Percentiles rank a stretch among this genome's conserved stretches.
Evolutionary conservation across 2,329 filamentous ascomycete species (phyloP).

Genomic region (Chrysoporthe puriensis): DNA sequence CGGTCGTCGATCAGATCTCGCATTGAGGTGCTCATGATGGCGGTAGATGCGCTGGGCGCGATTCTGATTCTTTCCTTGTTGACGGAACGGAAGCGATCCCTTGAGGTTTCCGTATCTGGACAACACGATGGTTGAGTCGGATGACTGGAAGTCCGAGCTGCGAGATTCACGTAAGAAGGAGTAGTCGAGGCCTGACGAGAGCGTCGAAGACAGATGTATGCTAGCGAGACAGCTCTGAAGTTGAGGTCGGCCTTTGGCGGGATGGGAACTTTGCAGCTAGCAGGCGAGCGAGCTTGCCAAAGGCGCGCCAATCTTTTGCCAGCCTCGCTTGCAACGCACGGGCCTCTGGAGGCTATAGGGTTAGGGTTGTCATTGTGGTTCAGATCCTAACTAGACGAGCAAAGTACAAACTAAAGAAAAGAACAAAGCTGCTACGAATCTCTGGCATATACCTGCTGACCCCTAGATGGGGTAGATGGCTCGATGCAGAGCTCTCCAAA

Average conservation of each 20-base stretch:
- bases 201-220: not conserved
- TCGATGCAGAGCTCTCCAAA: not conserved
- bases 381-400: not conserved
- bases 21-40: constrained; percentile 66
- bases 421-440: not conserved
- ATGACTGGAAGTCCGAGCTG: not conserved
- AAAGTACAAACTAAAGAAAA: not conserved
- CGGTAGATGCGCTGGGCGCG: constrained; percentile 33
- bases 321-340: constrained; percentile 12
- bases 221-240: constrained; percentile 8
- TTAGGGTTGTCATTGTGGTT: not conserved
- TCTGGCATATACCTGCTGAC: not conserved
- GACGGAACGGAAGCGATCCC: constrained; percentile 8
- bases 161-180: not conserved
- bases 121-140: constrained; percentile 8
- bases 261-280: constrained; percentile 23
- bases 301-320: constrained; percentile 19
- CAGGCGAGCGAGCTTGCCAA: constrained; percentile 17
- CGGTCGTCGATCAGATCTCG: constrained; percentile 81
- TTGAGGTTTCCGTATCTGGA: constrained; percentile 7
- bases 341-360: not conserved
- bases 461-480: too few relatives aligned
- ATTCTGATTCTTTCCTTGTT: constrained; percentile 11
- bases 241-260: constrained; percentile 15
- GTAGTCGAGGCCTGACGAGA: too few relatives aligned